Base-by-base conservation (phyloP, 345 rosid species). In the Ailanthus altissimus region DNA sequence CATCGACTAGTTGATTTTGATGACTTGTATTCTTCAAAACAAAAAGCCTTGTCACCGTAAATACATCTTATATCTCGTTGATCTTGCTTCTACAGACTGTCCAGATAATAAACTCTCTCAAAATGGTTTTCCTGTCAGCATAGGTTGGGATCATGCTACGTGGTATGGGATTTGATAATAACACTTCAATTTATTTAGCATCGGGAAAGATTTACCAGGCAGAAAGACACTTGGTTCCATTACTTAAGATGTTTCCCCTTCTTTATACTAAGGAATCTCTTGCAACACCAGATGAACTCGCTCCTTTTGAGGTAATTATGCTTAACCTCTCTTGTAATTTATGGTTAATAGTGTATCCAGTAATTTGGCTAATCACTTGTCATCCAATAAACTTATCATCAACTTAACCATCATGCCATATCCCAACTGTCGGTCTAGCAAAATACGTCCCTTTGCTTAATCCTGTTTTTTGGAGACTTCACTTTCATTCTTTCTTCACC, bases 81-180 rank as follows among this genome's bases (percentile, higher is more conserved):
- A 20, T 18, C 13, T 28, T 50, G 26, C 62, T 59, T 42, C n/a
- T 74, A 63, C 60, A 73, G 58, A 80, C 63, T 78, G 67, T 18
- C 46, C 15, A 49, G 32, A 75, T 62, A 57, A 76, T 80, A 72
- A 81, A 46, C 36, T 62, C 38, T 77, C 58, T 69, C 60, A 76
- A 67, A 59, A 61, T 77, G 72, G 76, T 81, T 90, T 85, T 82
- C 68, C 72, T 72, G 94, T 90, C 85, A 88, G 85, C 82, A 83
- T 87, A 95, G 99, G 98, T 96, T 8, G 98, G 98, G 76, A 83
- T 96, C 93, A 88, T 96, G 92, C 90, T 96, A 47, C 91, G 93
- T 57, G 98, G 97, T 79, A 96, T 96, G 98, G 99, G 99, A 84
- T 96, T 96, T 74, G 94, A 85, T 83, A 93, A 90, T 81, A 88